These are phyloP conservation scores for Tolypocladium endophyticum DNA, from an alignment of 2,329 filamentous ascomycete species.

Conservation along the genomic window DNA sequence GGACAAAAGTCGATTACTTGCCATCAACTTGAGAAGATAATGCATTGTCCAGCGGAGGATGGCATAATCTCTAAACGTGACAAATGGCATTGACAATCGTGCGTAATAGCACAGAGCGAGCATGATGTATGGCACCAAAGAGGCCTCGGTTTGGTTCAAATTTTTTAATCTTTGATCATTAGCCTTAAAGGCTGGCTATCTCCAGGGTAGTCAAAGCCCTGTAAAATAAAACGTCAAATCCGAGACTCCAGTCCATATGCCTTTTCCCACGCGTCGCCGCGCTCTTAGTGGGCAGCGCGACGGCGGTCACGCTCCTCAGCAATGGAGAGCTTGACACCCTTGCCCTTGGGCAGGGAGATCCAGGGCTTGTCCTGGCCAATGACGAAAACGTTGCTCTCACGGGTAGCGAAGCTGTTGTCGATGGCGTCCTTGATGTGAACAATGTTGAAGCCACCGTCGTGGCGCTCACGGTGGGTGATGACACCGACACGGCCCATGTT, in stretches of 20 bases:
- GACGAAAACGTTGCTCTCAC: conserved; percentile 99
- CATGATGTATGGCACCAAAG: not conserved
- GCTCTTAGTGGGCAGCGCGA: conserved; percentile 48
- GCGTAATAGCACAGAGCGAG: not conserved
- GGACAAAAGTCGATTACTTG: not conserved
- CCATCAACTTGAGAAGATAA: not conserved
- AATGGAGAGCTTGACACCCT: conserved; percentile 99
- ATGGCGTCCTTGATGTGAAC: conserved; percentile 99
- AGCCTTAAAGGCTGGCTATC: conserved; percentile 24
- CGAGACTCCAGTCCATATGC: conserved; percentile 29
- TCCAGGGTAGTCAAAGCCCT: conserved; percentile 18
- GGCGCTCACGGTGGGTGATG: conserved; percentile 99
- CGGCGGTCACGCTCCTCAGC: conserved; percentile 98
- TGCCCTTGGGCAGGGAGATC: conserved; percentile 99
- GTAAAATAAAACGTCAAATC: conserved; percentile 24
- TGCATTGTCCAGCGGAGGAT: not conserved
- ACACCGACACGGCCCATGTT: conserved; percentile 99
- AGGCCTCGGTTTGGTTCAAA: not conserved
- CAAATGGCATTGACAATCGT: not conserved
- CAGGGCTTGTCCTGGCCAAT: conserved; percentile 98
- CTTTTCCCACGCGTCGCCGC: conserved; percentile 13
- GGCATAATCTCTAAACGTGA: not conserved
- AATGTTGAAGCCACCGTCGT: conserved; percentile 99
- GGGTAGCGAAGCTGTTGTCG: conserved; percentile 99
- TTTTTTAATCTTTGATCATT: conserved; percentile 25